phyloP scores from a whole-genome alignment of 148 eudicot genomes.

The Pharnaceum exiguum region DNA sequence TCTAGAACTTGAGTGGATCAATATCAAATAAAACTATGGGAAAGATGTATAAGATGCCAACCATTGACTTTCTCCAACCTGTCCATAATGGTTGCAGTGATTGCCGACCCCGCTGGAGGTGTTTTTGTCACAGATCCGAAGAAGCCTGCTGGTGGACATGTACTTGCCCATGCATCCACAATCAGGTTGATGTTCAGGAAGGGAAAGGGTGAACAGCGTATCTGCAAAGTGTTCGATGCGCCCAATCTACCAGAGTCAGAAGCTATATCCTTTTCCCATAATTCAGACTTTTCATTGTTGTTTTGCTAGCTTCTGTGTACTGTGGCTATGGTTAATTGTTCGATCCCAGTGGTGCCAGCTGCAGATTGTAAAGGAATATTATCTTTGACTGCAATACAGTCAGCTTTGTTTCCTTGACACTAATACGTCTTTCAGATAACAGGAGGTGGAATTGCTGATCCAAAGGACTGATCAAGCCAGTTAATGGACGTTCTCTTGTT shows the following conservation, averaged over 20 bases:
- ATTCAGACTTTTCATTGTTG: too few species aligned
- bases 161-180: constrained; percentile 94
- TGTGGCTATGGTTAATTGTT: too few species aligned
- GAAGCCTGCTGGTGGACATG: constrained; percentile 99
- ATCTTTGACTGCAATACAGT: too few species aligned
- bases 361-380: too few species aligned
- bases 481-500: too few species aligned
- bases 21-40: too few species aligned
- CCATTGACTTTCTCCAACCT: neutral
- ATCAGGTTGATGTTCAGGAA: constrained; percentile 93
- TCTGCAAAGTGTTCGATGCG: constrained; percentile 96
- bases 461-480: constrained; percentile 64
- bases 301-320: too few species aligned
- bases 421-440: constrained; percentile 89
- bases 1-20: too few species aligned
- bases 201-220: constrained; percentile 95
- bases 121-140: constrained; percentile 91
- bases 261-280: constrained; percentile 74
- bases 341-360: too few species aligned
- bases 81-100: constrained; percentile 51
- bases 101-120: constrained; percentile 93
- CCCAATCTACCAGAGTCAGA: constrained; percentile 96
- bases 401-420: constrained; percentile 35
- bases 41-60: too few species aligned
- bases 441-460: constrained; percentile 93